Base-by-base conservation (phyloP, 2,329 filamentous ascomycete genomes). In the Fusarium piperis region DNA sequence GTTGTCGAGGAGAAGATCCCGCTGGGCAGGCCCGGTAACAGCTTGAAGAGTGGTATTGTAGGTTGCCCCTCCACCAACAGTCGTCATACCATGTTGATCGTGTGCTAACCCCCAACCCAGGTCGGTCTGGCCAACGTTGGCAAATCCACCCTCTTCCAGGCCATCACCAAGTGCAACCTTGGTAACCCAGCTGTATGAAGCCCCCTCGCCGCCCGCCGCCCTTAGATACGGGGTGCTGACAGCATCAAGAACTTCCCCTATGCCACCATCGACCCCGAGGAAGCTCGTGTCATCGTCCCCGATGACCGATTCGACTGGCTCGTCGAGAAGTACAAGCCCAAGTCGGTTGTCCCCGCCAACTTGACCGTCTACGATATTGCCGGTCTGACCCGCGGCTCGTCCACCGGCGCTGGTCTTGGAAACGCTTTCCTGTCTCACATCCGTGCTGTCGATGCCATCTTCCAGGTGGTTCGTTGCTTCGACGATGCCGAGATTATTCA, bases 401-500 rank as follows among this genome's bases (percentile, higher is more conserved):
- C 96, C 6, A 98, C 95, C 62, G 97, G 97, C 86, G 96, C 94
- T 76, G 96, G 96, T 88, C 92, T 99, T 69, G 96, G 96, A 79
- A 99, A 99, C 82, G 90, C 95, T 76, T 99, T 99, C 90, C 87
- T 99, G 85, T 98, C 96, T 38, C 96, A 99, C 84, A 99, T 99
- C 78, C 94, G 97, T 81, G 96, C 96, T 61, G 95, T 98, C 83
- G 95, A 98, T 87, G 95, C 95, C 83, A 97, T 98, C 84, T 98
- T 97, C 88, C 94, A 97, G 84, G 95, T 98, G 48, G 95, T 98
- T 38, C 92, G 95, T 78, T 97, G 93, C 85, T 98, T 99, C 85
- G 97, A 99, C 81, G 96, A 99, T 87, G 96, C 95, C 67, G 96
- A 99, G 85, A 99, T 99, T 79, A 98, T 98, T 78, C 96, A 99